Evolutionary conservation across 306 rosid species (phyloP), one percentile per base, ranked within the genome.

Genomic region (Trifolium fragiferum): DNA sequence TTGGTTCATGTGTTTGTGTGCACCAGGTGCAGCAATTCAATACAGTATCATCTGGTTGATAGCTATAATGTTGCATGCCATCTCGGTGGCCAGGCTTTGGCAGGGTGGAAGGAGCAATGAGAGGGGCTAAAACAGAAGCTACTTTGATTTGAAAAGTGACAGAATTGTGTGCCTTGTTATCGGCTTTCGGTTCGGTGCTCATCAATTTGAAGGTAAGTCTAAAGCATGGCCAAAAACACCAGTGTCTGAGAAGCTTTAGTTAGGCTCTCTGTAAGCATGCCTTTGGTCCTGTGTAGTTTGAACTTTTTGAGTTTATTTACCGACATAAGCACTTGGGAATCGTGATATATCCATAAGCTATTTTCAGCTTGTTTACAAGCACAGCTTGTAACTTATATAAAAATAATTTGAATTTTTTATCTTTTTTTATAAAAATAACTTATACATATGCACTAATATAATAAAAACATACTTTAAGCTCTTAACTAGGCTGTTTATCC

Each of bases 171-270:
- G 1, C 11, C 33, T 4, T 30, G 43, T 54, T 59, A 66, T 46
- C 25, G 47, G 53, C 44, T 54, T 15, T 51, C 43, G 59, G 70
- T 15, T 47, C 54, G 23, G 16, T 54, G 54, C 62, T 44, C 40
- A 23, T 79, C 75, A 66, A 35, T 73, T 75, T 73, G 64, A 51
- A 73, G 54, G 64, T 65, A 46, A 63, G 63, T n/a, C 32, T 4
- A 49, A 40, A 53, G 60, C 32, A 27, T 0, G 32, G 5, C 32
- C 5, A 27, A 27, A 3, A 27, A 27, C 32, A 27, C 32, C 4
- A 3, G 32, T 27, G 27, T 37, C n/a, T 41, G 66, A 51, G 51
- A 33, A 43, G 61, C 60, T 41, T 55, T 65, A 43, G 35, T 27
- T 41, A 64, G n/a, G 41, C 33, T 76, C 53, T 44, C 35, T 33